Base-by-base conservation (phyloP, 2,329 filamentous ascomycete species). In the Trichothecium sympodiale region DNA sequence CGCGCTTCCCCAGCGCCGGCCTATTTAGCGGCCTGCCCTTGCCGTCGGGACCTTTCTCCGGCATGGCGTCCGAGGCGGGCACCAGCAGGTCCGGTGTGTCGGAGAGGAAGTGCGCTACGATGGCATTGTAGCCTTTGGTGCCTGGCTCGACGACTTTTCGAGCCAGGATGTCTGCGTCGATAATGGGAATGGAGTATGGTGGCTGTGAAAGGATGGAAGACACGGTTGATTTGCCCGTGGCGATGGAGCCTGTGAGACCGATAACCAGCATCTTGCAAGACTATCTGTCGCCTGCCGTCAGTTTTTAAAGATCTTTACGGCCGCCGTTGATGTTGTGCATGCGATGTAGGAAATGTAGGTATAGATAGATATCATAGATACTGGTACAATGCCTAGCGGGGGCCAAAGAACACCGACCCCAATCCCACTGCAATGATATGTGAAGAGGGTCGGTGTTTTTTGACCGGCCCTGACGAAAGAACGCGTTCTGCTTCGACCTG, bases 151-250 rank as follows among this genome's bases (percentile, higher is more conserved):
- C 89, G 40, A 96, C 91, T 57, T 91, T 74, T 48, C 89, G 87
- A 33, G 91, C 89, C 41, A 96, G 72, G 38, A 93, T 63, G 64
- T 98, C 91, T 54, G 91, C 89, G 55, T 98, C 91, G 64, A 98
- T 80, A 48, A 98, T 73, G 50, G 91, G 88, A 42, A 98, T 73
- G 41, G 75, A 80, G 67, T 95, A 83, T 0, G 89, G 91, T 5
- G 83, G 67, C 4, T 75, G 69, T 34, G 82, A 77, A 49, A 98
- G 83, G 47, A 94, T 72, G 28, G 72, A 69, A 18, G 91, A 94
- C 37, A 95, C 87, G 46, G 89, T 98, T 31, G 89, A 94, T 73
- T 98, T 98, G 57, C 91, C 91, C 5, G 91, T 98, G 41, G 91
- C 91, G 54, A 98, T 96, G 41, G 88, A 94, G 55, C 91, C 91